phyloP scores from a whole-genome alignment of 176 grass and related monocot species.

The Eleusine coracana region DNA sequence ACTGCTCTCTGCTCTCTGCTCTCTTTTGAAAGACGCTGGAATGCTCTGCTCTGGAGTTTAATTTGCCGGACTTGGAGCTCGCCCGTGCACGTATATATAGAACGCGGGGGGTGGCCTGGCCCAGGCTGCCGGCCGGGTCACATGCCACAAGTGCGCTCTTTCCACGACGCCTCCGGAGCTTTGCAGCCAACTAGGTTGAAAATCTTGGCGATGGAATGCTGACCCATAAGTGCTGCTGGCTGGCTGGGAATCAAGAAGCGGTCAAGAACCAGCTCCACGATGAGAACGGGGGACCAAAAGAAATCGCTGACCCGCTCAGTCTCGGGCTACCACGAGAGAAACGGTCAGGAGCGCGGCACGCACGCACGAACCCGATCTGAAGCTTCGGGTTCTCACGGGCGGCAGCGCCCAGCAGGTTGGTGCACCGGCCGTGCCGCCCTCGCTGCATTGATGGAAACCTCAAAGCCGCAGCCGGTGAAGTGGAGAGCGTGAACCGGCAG shows the following conservation, averaged over 20 bases:
- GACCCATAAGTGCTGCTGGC: background rate
- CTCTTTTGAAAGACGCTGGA: background rate
- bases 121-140: conserved; percentile 6
- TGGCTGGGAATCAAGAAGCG: background rate
- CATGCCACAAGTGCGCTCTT: background rate
- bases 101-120: background rate
- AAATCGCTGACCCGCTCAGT: background rate
- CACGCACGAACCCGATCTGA: background rate
- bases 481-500: background rate
- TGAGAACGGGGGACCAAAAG: background rate
- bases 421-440: conserved; percentile 33
- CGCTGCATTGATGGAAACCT: conserved; percentile 15
- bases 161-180: background rate
- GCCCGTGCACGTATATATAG: conserved; percentile 17
- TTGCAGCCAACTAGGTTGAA: conserved; percentile 25
- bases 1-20: background rate
- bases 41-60: background rate
- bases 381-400: background rate
- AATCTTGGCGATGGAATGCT: conserved; percentile 23
- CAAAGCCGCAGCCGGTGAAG: background rate
- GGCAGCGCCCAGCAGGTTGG: conserved; percentile 11
- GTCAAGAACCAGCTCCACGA: conserved; percentile 33
- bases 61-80: background rate
- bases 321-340: background rate
- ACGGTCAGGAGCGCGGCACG: conserved; percentile 13